Conservation (phyloP, 345 rosid species). For the Melastoma malabathricum region DNA sequence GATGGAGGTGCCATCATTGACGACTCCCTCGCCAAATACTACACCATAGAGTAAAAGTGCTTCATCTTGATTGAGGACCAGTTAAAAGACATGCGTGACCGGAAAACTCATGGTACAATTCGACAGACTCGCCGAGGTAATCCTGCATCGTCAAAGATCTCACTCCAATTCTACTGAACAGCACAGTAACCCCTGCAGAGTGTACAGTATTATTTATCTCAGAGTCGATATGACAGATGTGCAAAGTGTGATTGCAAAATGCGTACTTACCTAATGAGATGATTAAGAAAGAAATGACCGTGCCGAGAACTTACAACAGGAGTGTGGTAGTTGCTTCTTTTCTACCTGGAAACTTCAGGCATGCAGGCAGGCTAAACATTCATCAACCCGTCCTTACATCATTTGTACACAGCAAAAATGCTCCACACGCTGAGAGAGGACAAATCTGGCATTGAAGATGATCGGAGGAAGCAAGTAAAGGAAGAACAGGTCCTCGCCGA, state of each 20-base stretch:
- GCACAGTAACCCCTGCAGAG: conserved; percentile 22
- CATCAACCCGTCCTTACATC: conserved; percentile 1
- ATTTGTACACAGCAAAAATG: not conserved
- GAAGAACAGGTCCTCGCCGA: conserved; percentile 60
- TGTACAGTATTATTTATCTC: too few relatives aligned
- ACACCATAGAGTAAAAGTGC: too few relatives aligned
- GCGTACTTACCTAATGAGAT: conserved; percentile 31
- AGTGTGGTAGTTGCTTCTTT: conserved; percentile 45
- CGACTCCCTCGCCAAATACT: too few relatives aligned
- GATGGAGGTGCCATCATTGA: too few relatives aligned
- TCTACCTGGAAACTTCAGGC: conserved; percentile 76
- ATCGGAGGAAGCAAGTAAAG: conserved; percentile 59
- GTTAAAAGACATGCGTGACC: conserved; percentile 7
- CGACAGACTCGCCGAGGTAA: conserved; percentile 23
- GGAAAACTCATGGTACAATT: not conserved
- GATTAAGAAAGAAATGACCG: conserved; percentile 49
- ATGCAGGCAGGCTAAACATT: conserved; percentile 6
- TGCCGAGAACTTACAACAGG: conserved; percentile 47
- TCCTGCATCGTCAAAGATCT: conserved; percentile 19
- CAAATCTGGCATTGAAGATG: conserved; percentile 64
- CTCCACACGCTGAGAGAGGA: not conserved
- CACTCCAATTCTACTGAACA: conserved; percentile 27
- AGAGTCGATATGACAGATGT: too few relatives aligned
- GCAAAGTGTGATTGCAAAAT: too few relatives aligned
- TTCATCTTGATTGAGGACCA: too few relatives aligned